Evolutionary conservation across 768 basidiomycete genomes (phyloP), one percentile per base, ranked within the genome.

Genomic region (Phylloporus sp.): DNA sequence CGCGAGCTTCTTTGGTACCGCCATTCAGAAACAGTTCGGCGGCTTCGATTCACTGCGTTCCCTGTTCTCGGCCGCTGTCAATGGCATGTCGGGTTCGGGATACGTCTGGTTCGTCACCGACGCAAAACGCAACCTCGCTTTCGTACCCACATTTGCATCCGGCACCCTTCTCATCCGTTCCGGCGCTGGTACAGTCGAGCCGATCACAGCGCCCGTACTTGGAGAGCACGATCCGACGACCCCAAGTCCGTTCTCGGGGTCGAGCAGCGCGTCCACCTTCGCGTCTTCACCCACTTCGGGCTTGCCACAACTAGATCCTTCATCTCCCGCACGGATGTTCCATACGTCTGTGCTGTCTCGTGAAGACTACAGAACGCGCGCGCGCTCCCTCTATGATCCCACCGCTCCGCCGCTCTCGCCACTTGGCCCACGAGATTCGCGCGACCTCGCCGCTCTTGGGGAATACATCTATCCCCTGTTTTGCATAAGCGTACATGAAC

Each of bases 51-150:
- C 82, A 33, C 72, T 95, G 53, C 84, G 90, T 63, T 84, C 86
- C 21, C 71, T 77, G 47, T 80, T 92, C 64, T 81, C 81, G 10
- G 83, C 89, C 5, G 82, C 88, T 3, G 90, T 76, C 28, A 70
- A 77, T 41, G 91, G 89, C 50, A 81, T 91, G 76, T 82, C 82
- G 57, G 81, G 81, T 46, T 80, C 78, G 24, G 90, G 90, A 42
- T 93, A 80, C 72, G 73, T 92, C 46, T 95, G 92, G 94, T 78
- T 95, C 63, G 90, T 94, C 49, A 78, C 78, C 4, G 86, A 90
- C 69, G 57, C 67, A 17, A 59, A 63, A 5, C 81, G 80, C 14
- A 74, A 77, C 53, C 66, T 84, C 44, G 91, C 81, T 21, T 75
- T 94, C 50, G 65, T 92, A 39, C 87, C 90, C 14, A 95, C 94